Evolutionary conservation across 352 stramenopile species (phyloP).

Genomic region (Phytophthora pini): DNA sequence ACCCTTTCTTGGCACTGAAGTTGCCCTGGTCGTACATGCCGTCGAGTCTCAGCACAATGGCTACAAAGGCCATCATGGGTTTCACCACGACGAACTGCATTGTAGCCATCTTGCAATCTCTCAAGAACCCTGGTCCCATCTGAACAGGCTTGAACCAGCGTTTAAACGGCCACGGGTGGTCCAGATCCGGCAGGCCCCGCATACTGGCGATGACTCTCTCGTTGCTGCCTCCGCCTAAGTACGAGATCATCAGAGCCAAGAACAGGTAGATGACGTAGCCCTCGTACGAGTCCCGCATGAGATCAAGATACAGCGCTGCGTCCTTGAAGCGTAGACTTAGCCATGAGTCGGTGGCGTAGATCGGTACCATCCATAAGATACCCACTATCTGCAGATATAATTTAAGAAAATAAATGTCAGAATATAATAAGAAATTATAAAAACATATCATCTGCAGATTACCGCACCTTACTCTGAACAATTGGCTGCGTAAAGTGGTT

Average conservation of each 20-base stretch:
- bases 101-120: constrained; percentile 94
- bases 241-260: constrained; percentile 95
- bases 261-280: constrained; percentile 99
- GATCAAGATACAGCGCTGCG: constrained; percentile 90
- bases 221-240: constrained; percentile 93
- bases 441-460: not conserved
- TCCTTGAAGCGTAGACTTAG: constrained; percentile 96
- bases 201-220: constrained; percentile 73
- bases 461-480: constrained; percentile 93
- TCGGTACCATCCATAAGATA: constrained; percentile 99
- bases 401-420: constrained; percentile 16
- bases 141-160: constrained; percentile 66
- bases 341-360: constrained; percentile 98
- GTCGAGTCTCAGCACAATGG: constrained; percentile 88
- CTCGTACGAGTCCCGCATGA: constrained; percentile 98
- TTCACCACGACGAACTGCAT: constrained; percentile 98
- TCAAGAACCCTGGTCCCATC: constrained; percentile 90
- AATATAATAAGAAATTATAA: constrained; percentile 14
- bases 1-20: constrained; percentile 83
- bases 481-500: constrained; percentile 93
- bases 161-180: constrained; percentile 81
- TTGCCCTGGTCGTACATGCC: constrained; percentile 85
- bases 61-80: constrained; percentile 89
- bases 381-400: constrained; percentile 90
- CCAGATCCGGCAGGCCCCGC: constrained; percentile 63